phyloP scores from a whole-genome alignment of 73 alveolate species.

The Tetrahymena elliotti region DNA sequence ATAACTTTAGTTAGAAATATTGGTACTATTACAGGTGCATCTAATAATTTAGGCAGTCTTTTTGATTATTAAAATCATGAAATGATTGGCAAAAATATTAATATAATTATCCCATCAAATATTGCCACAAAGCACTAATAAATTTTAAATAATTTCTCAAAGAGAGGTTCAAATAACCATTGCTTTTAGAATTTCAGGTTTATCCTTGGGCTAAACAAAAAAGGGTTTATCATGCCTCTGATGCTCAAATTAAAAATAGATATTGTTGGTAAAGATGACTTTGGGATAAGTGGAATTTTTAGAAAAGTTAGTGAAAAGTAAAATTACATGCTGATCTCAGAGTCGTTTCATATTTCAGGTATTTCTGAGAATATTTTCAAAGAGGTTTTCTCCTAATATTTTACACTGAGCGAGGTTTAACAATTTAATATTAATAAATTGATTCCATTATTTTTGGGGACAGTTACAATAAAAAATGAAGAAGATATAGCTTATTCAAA shows the following conservation, averaged over 20 bases:
- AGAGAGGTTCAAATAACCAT: neutral
- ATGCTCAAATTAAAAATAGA: neutral
- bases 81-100: neutral
- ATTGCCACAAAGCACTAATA: neutral
- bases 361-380: neutral
- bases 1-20: neutral
- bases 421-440: neutral
- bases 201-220: neutral
- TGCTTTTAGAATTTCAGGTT: neutral
- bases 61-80: neutral
- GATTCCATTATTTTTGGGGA: neutral
- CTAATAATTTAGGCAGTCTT: neutral
- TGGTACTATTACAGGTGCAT: neutral
- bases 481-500: neutral
- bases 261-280: neutral
- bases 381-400: neutral
- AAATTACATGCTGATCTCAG: neutral
- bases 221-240: neutral
- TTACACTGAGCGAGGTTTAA: neutral
- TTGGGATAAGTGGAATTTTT: neutral
- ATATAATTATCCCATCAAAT: neutral
- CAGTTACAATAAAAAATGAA: neutral
- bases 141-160: neutral
- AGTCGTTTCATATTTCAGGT: neutral
- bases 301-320: neutral